Conservation (phyloP, 2,329 filamentous ascomycete species). For the Colletotrichum trifolii region DNA sequence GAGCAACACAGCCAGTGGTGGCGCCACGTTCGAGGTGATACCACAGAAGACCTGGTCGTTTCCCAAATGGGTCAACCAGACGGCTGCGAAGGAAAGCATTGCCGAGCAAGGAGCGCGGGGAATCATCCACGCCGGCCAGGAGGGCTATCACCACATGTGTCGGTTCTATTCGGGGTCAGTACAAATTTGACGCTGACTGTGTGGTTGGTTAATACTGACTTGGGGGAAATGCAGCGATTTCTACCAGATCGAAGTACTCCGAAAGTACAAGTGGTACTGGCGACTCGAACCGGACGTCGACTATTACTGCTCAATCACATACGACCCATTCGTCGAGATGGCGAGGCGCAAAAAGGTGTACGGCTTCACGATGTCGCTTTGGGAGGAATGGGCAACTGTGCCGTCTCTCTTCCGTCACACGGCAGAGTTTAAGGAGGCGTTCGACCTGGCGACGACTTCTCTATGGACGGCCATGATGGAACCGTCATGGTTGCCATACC, state of each 20-base stretch:
- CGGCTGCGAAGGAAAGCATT: slow-evolving; percentile 47
- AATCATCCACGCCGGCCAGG: slow-evolving; percentile 51
- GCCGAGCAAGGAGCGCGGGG: slow-evolving; percentile 46
- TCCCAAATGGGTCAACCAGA: slow-evolving; percentile 47
- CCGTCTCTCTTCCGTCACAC: slow-evolving; percentile 54
- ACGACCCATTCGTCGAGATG: slow-evolving; percentile 60
- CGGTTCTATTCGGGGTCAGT: slow-evolving; percentile 57
- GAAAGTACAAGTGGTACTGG: slow-evolving; percentile 60
- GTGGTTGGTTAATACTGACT: not conserved
- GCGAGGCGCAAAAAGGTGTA: slow-evolving; percentile 55
- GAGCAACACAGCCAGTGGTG: slow-evolving; percentile 49
- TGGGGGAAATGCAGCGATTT: slow-evolving; percentile 47
- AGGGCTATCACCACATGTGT: slow-evolving; percentile 55
- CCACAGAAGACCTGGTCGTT: slow-evolving; percentile 53
- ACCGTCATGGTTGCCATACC: slow-evolving; percentile 55
- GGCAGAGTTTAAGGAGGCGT: slow-evolving; percentile 53
- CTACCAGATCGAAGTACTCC: slow-evolving; percentile 54
- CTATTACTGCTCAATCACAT: slow-evolving; percentile 58
- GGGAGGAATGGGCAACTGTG: slow-evolving; percentile 55
- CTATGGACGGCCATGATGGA: slow-evolving; percentile 55
- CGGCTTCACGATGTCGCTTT: slow-evolving; percentile 56
- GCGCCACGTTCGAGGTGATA: slow-evolving; percentile 55
- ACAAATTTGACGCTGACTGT: not conserved
- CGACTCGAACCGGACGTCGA: slow-evolving; percentile 57
- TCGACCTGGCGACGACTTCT: slow-evolving; percentile 46